phyloP scores from a whole-genome alignment of 1,284 basidiomycete species.

The Apiotrichum siamense region DNA sequence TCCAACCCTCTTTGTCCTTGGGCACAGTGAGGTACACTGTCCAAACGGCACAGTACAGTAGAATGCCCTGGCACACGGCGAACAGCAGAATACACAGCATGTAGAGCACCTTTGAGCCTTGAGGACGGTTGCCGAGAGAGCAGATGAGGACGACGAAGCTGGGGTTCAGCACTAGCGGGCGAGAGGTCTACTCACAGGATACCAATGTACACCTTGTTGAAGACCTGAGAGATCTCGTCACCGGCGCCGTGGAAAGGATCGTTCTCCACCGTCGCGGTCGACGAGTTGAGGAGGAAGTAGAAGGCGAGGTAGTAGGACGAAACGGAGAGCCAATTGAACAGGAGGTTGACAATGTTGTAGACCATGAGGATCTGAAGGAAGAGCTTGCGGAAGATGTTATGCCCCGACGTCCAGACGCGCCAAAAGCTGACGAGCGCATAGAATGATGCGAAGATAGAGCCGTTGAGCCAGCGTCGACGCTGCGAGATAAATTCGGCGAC shows the following conservation, averaged over 20 bases:
- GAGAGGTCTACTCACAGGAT: constrained; percentile 49
- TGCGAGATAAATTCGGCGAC: constrained; percentile 85
- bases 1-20: constrained; percentile 65
- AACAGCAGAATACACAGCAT: constrained; percentile 44
- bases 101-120: constrained; percentile 78
- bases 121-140: constrained; percentile 68
- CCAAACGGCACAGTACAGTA: constrained; percentile 76
- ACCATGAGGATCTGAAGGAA: constrained; percentile 58
- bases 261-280: constrained; percentile 46
- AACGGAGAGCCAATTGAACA: constrained; percentile 61
- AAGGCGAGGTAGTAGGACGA: constrained; percentile 54
- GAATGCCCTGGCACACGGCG: constrained; percentile 37
- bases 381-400: constrained; percentile 76
- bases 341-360: constrained; percentile 40
- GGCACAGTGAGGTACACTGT: constrained; percentile 80
- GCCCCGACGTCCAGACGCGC: constrained; percentile 84
- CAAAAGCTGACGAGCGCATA: constrained; percentile 79
- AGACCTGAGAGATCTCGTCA: constrained; percentile 67
- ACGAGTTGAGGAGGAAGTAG: constrained; percentile 63
- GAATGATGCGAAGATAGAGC: constrained; percentile 61
- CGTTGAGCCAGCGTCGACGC: constrained; percentile 84
- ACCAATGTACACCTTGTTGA: constrained; percentile 55
- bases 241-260: constrained; percentile 77
- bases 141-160: constrained; percentile 33
- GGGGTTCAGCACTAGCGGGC: constrained; percentile 1